Percentiles rank a stretch among this genome's conserved stretches.
phyloP scores from a whole-genome alignment of 331 rosid genomes.

The Pyrus hybrid region DNA sequence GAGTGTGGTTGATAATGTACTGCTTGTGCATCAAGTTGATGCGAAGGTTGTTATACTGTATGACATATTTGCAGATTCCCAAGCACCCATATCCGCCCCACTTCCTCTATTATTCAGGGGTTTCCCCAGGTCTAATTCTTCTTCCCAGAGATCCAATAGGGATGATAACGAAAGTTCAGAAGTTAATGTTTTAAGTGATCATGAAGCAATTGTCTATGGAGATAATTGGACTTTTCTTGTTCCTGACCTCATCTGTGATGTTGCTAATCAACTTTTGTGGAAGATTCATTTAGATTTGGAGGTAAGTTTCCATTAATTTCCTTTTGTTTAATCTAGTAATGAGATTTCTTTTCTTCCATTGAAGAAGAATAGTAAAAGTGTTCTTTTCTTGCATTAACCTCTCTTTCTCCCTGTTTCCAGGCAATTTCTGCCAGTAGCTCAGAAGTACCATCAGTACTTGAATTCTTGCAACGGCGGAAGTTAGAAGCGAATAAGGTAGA shows the following conservation, averaged over 20 bases:
- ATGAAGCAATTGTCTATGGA: constrained; percentile 55
- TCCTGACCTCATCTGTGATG: constrained; percentile 78
- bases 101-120: constrained; percentile 88
- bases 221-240: constrained; percentile 79
- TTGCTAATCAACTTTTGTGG: constrained; percentile 63
- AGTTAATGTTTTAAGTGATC: constrained; percentile 31
- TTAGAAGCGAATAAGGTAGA: constrained; percentile 73
- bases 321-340: constrained; percentile 7
- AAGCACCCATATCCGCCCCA: constrained; percentile 97
- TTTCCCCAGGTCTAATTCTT: constrained; percentile 49
- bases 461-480: constrained; percentile 93
- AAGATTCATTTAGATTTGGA: constrained; percentile 84
- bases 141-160: constrained; percentile 44
- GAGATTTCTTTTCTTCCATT: not conserved
- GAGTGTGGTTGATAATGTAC: constrained; percentile 89
- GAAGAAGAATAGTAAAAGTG: not conserved
- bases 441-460: constrained; percentile 82
- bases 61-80: constrained; percentile 78
- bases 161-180: constrained; percentile 51
- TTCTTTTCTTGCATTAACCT: not conserved
- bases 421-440: constrained; percentile 97
- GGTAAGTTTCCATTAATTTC: constrained; percentile 29
- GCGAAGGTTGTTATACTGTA: constrained; percentile 95
- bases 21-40: constrained; percentile 93
- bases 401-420: constrained; percentile 27